These are phyloP conservation scores for Wallacemonas sp. DNA, from an alignment of 208 protist species.

Conservation along the genomic window DNA sequence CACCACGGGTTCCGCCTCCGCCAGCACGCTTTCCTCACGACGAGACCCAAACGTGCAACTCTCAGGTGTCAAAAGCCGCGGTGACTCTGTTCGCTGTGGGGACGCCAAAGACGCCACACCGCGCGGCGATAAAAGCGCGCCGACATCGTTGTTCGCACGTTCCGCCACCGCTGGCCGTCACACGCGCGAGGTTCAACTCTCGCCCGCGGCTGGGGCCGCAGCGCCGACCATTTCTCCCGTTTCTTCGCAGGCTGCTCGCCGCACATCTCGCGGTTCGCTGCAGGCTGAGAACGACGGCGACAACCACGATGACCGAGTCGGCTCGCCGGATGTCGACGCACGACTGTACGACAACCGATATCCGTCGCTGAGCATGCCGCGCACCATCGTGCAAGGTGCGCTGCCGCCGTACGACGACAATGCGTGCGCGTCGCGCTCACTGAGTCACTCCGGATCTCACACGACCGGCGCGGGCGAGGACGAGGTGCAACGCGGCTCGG, in stretches of 20 bases:
- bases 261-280: no score
- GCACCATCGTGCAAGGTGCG: not conserved
- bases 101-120: no score
- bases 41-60: not conserved
- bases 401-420: conserved; percentile 8
- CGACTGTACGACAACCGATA: not conserved
- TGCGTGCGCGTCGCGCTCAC: not conserved
- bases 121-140: not conserved
- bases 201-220: not conserved
- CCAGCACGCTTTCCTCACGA: not conserved
- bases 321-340: not conserved
- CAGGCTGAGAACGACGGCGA: no score
- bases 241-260: not conserved
- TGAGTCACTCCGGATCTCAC: no score
- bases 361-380: conserved; percentile 11
- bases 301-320: no score
- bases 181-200: conserved; percentile 1
- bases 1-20: not conserved
- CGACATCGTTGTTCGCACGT: not conserved
- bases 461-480: no score
- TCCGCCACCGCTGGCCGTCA: not conserved
- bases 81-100: no score
- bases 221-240: not conserved
- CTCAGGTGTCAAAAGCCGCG: not conserved
- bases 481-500: not conserved